Conservation (phyloP, 2,329 filamentous ascomycete genomes). For the Rhexocercosporidium sp. region DNA sequence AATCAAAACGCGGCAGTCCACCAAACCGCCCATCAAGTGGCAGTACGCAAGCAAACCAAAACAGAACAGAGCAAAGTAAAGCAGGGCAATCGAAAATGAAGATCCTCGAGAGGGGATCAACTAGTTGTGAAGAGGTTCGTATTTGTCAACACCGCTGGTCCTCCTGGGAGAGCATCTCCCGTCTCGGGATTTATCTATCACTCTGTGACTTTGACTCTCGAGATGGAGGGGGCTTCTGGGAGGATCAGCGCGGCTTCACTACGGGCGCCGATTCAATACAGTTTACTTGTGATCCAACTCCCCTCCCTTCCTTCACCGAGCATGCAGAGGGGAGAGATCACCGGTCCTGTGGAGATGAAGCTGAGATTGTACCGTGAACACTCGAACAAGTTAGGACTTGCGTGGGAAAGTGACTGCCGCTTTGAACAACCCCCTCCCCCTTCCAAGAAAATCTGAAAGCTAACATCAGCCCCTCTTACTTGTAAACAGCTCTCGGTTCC, state of each 20-base stretch:
- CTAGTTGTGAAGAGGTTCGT: constrained; percentile 45
- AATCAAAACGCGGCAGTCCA: constrained; percentile 68
- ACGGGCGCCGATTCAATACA: constrained; percentile 76
- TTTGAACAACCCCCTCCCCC: constrained; percentile 54
- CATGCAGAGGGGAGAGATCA: constrained; percentile 32
- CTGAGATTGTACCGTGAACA: constrained; percentile 96
- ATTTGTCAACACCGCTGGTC: constrained; percentile 39
- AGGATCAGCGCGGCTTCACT: constrained; percentile 66
- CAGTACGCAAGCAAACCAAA: constrained; percentile 27
- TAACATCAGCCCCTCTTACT: constrained; percentile 46
- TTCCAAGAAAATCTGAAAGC: constrained; percentile 39
- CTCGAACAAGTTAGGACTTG: constrained; percentile 99
- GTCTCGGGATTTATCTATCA: constrained; percentile 16
- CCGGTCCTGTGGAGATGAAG: constrained; percentile 57
- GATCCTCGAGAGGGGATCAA: constrained; percentile 33
- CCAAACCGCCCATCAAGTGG: constrained; percentile 27
- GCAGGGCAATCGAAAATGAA: constrained; percentile 24
- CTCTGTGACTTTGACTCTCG: not conserved
- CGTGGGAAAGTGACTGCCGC: constrained; percentile 97
- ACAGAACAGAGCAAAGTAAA: not conserved
- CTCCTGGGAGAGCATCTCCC: constrained; percentile 14
- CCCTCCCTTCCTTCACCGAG: not conserved
- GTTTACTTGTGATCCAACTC: constrained; percentile 57
- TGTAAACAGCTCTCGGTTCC: constrained; percentile 73
- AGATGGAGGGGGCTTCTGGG: constrained; percentile 13